A percentile compares a stretch with the other conserved stretches of the same genome.
Conservation (phyloP, 306 rosid genomes). For the Canavalia gladiata region DNA sequence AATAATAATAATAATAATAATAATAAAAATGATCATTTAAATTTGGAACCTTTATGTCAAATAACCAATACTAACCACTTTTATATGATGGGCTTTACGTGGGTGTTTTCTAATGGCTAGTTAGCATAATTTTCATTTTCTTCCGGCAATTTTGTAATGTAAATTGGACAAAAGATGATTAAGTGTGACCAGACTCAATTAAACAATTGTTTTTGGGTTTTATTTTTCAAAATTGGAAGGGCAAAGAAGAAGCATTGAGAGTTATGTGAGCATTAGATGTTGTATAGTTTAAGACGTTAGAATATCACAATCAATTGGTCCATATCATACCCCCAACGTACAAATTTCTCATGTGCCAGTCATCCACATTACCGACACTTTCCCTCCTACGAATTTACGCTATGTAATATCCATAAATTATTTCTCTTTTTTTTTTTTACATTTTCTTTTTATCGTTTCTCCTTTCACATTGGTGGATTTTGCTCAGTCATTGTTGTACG, state of each 20-base stretch:
- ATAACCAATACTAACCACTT: conserved; percentile 32
- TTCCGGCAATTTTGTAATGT: background rate
- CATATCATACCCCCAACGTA: conserved; percentile 47
- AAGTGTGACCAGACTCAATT: background rate
- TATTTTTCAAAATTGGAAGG: background rate
- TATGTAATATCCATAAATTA: background rate
- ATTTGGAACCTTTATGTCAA: conserved; percentile 32
- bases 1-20: background rate
- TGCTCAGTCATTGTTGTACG: background rate
- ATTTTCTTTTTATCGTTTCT: background rate
- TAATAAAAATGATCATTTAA: conserved; percentile 13
- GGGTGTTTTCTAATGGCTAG: conserved; percentile 37
- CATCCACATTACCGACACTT: conserved; percentile 62
- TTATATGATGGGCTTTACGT: background rate
- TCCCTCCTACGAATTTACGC: background rate
- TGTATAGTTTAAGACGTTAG: conserved; percentile 51
- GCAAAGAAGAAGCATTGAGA: background rate
- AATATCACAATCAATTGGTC: conserved; percentile 64
- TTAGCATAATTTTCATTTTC: background rate
- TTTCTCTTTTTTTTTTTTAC: background rate
- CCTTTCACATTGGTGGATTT: background rate
- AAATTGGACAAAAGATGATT: background rate
- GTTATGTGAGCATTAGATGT: conserved; percentile 36
- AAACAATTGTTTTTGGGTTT: conserved; percentile 1
- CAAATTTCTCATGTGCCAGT: conserved; percentile 51